phyloP scores from a whole-genome alignment of 305 asterid genomes.

The Fraxinus dipetala region DNA sequence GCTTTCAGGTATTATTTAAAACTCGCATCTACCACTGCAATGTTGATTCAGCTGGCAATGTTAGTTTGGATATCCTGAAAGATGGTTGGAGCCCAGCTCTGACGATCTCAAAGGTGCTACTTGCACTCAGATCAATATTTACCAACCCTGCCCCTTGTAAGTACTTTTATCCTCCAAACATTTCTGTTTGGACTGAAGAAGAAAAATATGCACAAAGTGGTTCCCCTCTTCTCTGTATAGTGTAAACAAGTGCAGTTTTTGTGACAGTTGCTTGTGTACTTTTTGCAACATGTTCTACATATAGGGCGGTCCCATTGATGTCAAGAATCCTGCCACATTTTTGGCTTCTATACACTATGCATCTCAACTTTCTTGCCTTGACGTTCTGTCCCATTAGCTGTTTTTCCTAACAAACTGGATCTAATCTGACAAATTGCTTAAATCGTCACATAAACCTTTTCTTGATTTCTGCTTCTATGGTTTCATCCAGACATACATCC shows the following conservation, averaged over 20 bases:
- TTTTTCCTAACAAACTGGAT: neutral
- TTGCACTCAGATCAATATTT: slow-evolving; percentile 77
- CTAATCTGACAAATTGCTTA: neutral
- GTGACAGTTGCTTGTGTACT: neutral
- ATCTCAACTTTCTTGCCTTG: neutral
- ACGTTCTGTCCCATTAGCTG: neutral
- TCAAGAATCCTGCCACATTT: neutral
- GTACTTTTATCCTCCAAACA: slow-evolving; percentile 23
- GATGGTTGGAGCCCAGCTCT: slow-evolving; percentile 98
- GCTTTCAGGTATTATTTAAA: slow-evolving; percentile 81
- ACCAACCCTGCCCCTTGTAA: slow-evolving; percentile 71
- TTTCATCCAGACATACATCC: neutral
- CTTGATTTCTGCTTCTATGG: neutral
- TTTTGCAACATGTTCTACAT: neutral
- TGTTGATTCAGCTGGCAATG: slow-evolving; percentile 72
- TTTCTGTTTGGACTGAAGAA: neutral
- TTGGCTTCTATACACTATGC: neutral
- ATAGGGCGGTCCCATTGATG: neutral
- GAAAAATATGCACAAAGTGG: neutral
- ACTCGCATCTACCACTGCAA: slow-evolving; percentile 90
- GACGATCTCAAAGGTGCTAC: slow-evolving; percentile 78
- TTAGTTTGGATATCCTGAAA: slow-evolving; percentile 79
- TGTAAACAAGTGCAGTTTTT: neutral
- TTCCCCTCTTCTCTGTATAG: neutral
- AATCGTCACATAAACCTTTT: neutral